A percentile compares a stretch with the other conserved stretches of the same genome.
phyloP scores from a whole-genome alignment of 2,329 filamentous ascomycete genomes.

The Fusarium illudens region DNA sequence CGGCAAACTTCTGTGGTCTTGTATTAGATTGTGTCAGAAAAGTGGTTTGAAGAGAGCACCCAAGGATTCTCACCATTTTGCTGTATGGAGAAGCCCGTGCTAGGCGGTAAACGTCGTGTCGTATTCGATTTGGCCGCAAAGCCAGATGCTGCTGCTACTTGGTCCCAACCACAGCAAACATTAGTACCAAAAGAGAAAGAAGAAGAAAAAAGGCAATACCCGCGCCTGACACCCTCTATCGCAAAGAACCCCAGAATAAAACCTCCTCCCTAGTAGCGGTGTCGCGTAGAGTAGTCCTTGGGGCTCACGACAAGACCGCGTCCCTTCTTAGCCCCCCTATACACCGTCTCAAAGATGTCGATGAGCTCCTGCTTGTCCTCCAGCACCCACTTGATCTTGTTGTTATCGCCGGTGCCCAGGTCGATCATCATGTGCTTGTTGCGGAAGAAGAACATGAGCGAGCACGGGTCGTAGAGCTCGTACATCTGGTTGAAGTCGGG shows the following conservation, averaged over 20 bases:
- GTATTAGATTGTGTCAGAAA: constrained; percentile 31
- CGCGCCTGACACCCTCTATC: constrained; percentile 5
- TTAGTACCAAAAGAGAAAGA: constrained; percentile 23
- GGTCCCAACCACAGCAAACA: constrained; percentile 3
- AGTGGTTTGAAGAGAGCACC: constrained; percentile 19
- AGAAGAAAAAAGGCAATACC: constrained; percentile 5
- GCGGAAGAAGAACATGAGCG: constrained; percentile 95
- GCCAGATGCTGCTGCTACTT: constrained; percentile 13
- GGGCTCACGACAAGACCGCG: constrained; percentile 95
- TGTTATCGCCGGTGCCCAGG: constrained; percentile 98
- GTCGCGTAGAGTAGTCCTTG: constrained; percentile 65
- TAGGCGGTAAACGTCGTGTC: constrained; percentile 5
- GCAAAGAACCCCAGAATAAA: not conserved
- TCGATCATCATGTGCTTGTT: constrained; percentile 99
- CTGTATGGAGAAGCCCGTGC: constrained; percentile 1
- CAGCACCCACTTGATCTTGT: constrained; percentile 92
- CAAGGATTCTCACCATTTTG: constrained; percentile 36
- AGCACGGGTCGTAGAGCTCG: constrained; percentile 88
- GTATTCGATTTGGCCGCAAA: constrained; percentile 24
- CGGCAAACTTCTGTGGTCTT: constrained; percentile 24
- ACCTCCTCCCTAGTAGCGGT: constrained; percentile 32
- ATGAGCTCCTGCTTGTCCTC: constrained; percentile 99
- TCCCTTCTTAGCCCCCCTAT: constrained; percentile 98
- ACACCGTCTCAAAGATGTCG: constrained; percentile 98
- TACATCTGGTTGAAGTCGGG: constrained; percentile 98